These are phyloP conservation scores for Gossypium davidsonii DNA, from an alignment of 441 rosid species.

Conservation along the genomic window DNA sequence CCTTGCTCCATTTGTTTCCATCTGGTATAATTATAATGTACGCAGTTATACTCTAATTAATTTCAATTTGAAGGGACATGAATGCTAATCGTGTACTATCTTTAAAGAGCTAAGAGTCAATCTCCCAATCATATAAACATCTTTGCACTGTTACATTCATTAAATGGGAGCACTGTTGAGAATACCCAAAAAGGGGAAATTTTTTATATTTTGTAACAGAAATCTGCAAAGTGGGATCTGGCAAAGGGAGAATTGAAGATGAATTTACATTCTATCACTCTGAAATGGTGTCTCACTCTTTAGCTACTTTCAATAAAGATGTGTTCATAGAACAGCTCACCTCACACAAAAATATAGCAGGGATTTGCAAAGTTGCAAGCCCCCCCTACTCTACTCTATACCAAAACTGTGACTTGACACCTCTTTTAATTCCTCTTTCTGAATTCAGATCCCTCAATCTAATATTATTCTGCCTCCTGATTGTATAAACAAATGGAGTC, in stretches of 20 bases:
- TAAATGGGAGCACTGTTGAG: background rate
- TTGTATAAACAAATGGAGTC: slow-evolving; percentile 8
- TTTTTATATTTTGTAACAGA: slow-evolving; percentile 3
- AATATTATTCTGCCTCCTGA: slow-evolving; percentile 4
- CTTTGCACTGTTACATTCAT: slow-evolving; percentile 11
- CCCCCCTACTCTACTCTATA: slow-evolving; percentile 8
- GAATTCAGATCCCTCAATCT: background rate
- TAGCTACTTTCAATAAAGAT: slow-evolving; percentile 46
- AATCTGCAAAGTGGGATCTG: slow-evolving; percentile 26
- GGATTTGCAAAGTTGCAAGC: background rate
- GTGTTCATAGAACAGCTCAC: slow-evolving; percentile 17
- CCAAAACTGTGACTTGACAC: slow-evolving; percentile 22
- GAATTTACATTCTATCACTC: slow-evolving; percentile 30
- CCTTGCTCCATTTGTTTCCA: slow-evolving; percentile 12
- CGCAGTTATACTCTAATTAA: background rate
- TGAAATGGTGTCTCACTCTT: slow-evolving; percentile 23
- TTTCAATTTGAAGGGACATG: background rate
- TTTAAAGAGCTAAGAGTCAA: slow-evolving; percentile 3
- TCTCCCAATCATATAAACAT: slow-evolving; percentile 1
- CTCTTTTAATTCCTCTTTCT: background rate
- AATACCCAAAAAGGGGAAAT: background rate
- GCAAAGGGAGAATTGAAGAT: slow-evolving; percentile 21
- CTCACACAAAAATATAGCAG: background rate
- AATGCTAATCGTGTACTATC: background rate
- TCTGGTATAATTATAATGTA: background rate